Conservation (phyloP, 2,329 filamentous ascomycete species). For the Pseudogymnoascus sp. region DNA sequence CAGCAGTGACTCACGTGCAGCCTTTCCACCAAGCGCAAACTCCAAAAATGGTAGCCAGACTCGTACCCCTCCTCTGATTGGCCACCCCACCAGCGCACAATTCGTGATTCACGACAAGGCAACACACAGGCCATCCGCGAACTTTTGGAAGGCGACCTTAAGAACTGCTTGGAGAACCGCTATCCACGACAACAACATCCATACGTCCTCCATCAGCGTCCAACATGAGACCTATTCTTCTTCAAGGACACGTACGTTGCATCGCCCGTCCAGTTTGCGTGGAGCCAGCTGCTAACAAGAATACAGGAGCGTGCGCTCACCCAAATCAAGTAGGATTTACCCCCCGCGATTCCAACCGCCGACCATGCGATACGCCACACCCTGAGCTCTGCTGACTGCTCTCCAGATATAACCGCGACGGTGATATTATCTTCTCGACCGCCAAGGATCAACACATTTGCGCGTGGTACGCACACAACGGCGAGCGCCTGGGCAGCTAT, state of each 20-base stretch:
- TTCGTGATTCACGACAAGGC: conserved; percentile 10
- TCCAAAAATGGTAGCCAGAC: conserved; percentile 2
- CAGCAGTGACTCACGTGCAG: conserved; percentile 8
- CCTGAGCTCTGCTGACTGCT: conserved; percentile 18
- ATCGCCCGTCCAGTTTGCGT: neutral
- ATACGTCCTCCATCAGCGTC: conserved; percentile 19
- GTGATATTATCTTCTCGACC: conserved; percentile 92
- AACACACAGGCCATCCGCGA: conserved; percentile 5
- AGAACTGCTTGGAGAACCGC: conserved; percentile 4
- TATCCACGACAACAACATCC: conserved; percentile 1
- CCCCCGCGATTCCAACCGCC: conserved; percentile 10
- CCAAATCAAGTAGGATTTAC: conserved; percentile 66
- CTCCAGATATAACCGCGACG: conserved; percentile 77
- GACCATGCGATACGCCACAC: conserved; percentile 5
- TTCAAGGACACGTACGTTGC: conserved; percentile 76
- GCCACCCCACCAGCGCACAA: conserved; percentile 10
- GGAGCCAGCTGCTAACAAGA: conserved; percentile 21
- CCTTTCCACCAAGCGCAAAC: conserved; percentile 4
- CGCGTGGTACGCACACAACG: conserved; percentile 95
- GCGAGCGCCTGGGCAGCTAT: conserved; percentile 94
- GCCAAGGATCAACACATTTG: conserved; percentile 96
- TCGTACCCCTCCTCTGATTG: neutral
- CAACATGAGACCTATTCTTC: conserved; percentile 92
- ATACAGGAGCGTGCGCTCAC: conserved; percentile 79
- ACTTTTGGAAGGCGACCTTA: conserved; percentile 8